Conservation (phyloP, 1,284 basidiomycete genomes). For the Sphagnurus paluster region DNA sequence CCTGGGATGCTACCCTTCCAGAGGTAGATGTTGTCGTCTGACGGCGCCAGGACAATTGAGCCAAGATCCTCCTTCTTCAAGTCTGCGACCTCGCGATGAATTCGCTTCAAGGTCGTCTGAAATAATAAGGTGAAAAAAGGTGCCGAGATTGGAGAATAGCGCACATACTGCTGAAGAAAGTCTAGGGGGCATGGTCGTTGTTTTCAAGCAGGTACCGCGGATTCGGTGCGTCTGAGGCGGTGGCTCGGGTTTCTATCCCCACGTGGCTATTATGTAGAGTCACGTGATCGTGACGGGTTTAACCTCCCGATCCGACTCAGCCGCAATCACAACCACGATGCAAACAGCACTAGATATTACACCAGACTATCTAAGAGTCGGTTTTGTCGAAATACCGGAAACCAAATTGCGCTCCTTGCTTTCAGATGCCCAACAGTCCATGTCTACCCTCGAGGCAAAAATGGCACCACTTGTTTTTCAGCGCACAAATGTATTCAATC, state of each 20-base stretch:
- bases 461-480: no score
- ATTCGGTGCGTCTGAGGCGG: not conserved
- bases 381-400: no score
- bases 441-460: no score
- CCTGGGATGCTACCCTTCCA: slow-evolving; percentile 80
- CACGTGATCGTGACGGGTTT: not conserved
- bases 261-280: not conserved
- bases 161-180: slow-evolving; percentile 21
- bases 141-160: not conserved
- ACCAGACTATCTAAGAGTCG: no score
- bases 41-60: slow-evolving; percentile 68
- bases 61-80: slow-evolving; percentile 84
- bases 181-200: slow-evolving; percentile 27
- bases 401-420: no score
- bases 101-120: slow-evolving; percentile 84
- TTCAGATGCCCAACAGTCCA: no score
- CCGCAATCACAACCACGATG: no score
- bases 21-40: slow-evolving; percentile 56
- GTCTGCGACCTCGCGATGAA: slow-evolving; percentile 85
- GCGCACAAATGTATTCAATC: no score
- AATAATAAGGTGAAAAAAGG: not conserved
- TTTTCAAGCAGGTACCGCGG: slow-evolving; percentile 1
- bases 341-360: no score
- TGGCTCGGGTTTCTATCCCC: slow-evolving; percentile 1
- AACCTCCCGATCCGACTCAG: no score